Evolutionary conservation across 2,329 filamentous ascomycete species (phyloP).

Genomic region (Aspergillus sp.): DNA sequence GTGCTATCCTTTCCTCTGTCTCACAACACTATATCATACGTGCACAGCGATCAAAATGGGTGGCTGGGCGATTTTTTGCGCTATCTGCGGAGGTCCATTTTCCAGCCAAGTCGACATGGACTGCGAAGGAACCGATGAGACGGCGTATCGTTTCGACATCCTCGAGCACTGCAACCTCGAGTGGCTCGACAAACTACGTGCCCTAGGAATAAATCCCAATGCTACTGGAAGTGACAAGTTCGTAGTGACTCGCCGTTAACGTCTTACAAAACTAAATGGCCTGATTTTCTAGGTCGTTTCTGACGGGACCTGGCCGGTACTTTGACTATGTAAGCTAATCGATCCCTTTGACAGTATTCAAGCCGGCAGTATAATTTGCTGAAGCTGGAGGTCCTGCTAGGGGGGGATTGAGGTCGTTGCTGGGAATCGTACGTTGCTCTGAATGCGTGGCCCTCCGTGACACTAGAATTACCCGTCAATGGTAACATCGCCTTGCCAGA

Average conservation of each 20-base stretch:
- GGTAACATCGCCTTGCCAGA: too few relatives aligned
- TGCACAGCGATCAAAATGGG: background rate
- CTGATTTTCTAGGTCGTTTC: background rate
- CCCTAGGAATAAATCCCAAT: constrained; percentile 1
- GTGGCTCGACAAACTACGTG: constrained; percentile 7
- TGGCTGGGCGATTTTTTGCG: constrained; percentile 5
- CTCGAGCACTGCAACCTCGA: constrained; percentile 6
- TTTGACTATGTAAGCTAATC: too few relatives aligned
- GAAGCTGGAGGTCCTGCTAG: too few relatives aligned
- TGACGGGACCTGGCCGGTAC: background rate
- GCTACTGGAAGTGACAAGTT: constrained; percentile 5
- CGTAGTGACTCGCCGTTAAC: background rate
- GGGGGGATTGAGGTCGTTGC: too few relatives aligned
- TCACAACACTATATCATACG: too few relatives aligned
- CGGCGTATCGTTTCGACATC: constrained; percentile 6
- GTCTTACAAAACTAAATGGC: background rate
- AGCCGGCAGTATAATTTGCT: too few relatives aligned
- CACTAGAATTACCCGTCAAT: too few relatives aligned
- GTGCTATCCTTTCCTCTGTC: too few relatives aligned
- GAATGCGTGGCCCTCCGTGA: too few relatives aligned
- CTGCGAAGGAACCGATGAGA: constrained; percentile 7
- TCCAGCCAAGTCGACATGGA: constrained; percentile 10
- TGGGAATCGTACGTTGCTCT: too few relatives aligned
- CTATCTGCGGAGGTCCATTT: constrained; percentile 6
- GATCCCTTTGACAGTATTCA: too few relatives aligned